Percentiles rank a stretch among this genome's conserved stretches.
phyloP scores from a whole-genome alignment of 139 green algal genomes.

The Coelastrella sp. region DNA sequence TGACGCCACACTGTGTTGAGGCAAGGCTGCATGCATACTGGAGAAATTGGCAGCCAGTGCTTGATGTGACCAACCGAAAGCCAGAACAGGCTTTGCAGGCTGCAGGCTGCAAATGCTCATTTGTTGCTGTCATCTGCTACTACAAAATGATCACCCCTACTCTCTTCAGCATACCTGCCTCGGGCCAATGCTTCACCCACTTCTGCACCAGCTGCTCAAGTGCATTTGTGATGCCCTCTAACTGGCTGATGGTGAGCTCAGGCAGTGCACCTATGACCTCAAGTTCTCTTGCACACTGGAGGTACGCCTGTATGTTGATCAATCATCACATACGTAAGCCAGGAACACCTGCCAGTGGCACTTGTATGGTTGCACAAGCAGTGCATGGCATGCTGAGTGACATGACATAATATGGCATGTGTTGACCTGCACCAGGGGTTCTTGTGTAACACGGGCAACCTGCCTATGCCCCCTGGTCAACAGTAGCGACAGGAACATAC shows the following conservation, averaged over 20 bases:
- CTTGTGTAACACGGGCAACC: too few species aligned
- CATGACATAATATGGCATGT: background rate
- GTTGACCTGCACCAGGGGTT: background rate
- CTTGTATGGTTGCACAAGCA: background rate
- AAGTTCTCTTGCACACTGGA: background rate
- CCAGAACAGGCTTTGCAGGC: too few species aligned
- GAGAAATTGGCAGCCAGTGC: too few species aligned
- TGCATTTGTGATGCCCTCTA: background rate
- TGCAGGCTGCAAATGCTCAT: too few species aligned
- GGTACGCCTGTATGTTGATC: background rate
- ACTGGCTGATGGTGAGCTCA: background rate
- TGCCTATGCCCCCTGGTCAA: background rate
- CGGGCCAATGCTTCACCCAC: background rate
- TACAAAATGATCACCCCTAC: too few species aligned
- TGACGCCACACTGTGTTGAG: too few species aligned
- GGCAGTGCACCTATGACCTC: background rate
- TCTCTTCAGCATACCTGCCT: too few species aligned
- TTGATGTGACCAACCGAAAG: too few species aligned
- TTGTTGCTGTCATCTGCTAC: too few species aligned
- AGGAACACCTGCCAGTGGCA: background rate
- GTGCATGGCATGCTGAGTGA: background rate
- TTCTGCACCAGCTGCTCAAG: background rate
- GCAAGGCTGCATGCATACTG: too few species aligned
- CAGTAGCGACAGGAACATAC: background rate
- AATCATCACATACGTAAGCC: background rate